Base-by-base conservation (phyloP, 2,329 filamentous ascomycete species). In the Metarhizium anisopliae region DNA sequence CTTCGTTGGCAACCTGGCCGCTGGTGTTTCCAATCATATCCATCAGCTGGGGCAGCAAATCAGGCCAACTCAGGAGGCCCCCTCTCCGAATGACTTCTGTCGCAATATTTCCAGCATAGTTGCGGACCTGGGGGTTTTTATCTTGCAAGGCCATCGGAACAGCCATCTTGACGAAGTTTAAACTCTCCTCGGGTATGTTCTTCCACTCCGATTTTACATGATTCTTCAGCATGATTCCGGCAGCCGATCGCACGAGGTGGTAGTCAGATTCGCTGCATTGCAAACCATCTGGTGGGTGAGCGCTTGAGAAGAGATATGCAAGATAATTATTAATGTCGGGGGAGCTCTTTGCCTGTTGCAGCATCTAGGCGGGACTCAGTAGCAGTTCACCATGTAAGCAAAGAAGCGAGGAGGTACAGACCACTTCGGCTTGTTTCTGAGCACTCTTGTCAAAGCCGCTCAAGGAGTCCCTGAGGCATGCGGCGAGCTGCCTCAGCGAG, bases 301-400 rank as follows among this genome's bases (percentile, higher is more conserved):
- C 70, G 64, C 82, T 90, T 58, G 89, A 90, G 72, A 95, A 90
- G 59, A 99, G 82, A 72, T 89, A 96, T 63, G 90, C 89, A 49
- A 99, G 85, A 72, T 99, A 99, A 74, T 97, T 97, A 77, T 95
- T 93, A 77, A 96, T 89, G 70, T 97, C 93, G 51, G 92, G 92
- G 11, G 89, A 94, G 53, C 79, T 76, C 70, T 90, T 95, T 59
- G 93, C 94, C 75, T 95, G 89, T 62, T 84, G 80, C 64, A 99
- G 89, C 90, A 97, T 95, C 94, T 97, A 65, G 53, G 57, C 18
- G 11, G 29, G 18, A 43, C 25, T 45, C 16, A 16, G 36, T 43
- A 47, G 5, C 25, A 50, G 47, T n/a, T 35, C 35, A 25, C 25
- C 20, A 47, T 6, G 7, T 20, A 7, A 36, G 29, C 11, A 35